These are phyloP conservation scores for Syzygium aromaticum DNA, from an alignment of 345 rosid genomes.

Conservation along the genomic window DNA sequence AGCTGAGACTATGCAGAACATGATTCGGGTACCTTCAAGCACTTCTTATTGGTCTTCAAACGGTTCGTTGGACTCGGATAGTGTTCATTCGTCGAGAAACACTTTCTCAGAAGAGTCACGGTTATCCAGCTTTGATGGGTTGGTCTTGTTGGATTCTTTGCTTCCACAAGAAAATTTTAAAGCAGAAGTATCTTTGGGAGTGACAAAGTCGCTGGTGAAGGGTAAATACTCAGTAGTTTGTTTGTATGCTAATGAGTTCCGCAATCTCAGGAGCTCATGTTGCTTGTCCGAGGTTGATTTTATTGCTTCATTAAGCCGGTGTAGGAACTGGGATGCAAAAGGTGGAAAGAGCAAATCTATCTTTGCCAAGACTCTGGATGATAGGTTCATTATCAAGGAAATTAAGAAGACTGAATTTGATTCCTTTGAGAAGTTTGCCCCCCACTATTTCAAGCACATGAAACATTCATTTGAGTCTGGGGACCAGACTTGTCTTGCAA, in stretches of 20 bases:
- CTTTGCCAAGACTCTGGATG: slow-evolving; percentile 85
- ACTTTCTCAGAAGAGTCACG: slow-evolving; percentile 45
- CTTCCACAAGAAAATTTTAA: slow-evolving; percentile 37
- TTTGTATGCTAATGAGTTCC: slow-evolving; percentile 66
- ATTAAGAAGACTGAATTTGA: slow-evolving; percentile 88
- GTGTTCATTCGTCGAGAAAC: slow-evolving; percentile 20
- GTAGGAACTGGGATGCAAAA: slow-evolving; percentile 90
- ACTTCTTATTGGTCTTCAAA: slow-evolving; percentile 43
- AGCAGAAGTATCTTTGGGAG: slow-evolving; percentile 59
- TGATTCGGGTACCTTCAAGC: slow-evolving; percentile 28
- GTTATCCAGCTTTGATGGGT: slow-evolving; percentile 70
- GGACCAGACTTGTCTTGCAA: slow-evolving; percentile 93
- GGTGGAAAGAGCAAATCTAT: slow-evolving; percentile 94
- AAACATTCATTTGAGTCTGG: slow-evolving; percentile 54
- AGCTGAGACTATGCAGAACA: slow-evolving; percentile 16
- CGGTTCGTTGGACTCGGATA: slow-evolving; percentile 51
- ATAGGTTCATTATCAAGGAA: slow-evolving; percentile 86
- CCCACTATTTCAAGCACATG: slow-evolving; percentile 80
- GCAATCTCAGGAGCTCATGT: slow-evolving; percentile 56
- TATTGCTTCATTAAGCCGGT: slow-evolving; percentile 82
- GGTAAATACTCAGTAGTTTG: slow-evolving; percentile 74
- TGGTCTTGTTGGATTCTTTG: slow-evolving; percentile 50
- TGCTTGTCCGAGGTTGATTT: slow-evolving; percentile 77
- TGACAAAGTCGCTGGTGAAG: slow-evolving; percentile 50
- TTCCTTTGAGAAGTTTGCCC: slow-evolving; percentile 80